Base-by-base conservation (phyloP, 2,329 filamentous ascomycete species). In the Catunica adiposa region DNA sequence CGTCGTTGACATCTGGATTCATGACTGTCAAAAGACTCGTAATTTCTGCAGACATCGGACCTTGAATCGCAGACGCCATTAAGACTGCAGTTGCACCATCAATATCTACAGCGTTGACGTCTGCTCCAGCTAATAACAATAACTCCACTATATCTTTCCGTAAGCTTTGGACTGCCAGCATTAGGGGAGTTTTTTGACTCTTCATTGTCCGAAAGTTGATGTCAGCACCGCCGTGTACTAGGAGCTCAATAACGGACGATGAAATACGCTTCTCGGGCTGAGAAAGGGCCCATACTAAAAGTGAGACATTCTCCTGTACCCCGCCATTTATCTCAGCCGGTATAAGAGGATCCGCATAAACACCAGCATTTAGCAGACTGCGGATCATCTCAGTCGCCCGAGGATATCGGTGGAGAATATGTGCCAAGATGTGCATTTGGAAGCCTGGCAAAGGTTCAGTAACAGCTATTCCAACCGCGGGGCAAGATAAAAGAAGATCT, bases 191-290 rank as follows among this genome's bases (percentile, higher is more conserved):
- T 1, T 71, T 71, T 26, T 73, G 73, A 20, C 31, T 14, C 22
- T 29, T 17, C 14, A 53, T 40, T 15, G 57, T 54, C 60, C 76
- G 71, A 25, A 75, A 73, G 62, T 80, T 79, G 59, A 79, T 71
- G 51, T 79, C 80, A 54, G 77, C 79, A 51, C 73, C 62, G 59
- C 71, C 63, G 62, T 70, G 67, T n/a, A 84, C 66, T 20, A 84
- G 67, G 51, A 78, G 65, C 59, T 76, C 70, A 56, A 85, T 75
- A 46, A 83, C 67, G 3, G 69, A 64, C 34, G 75, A 78, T 64
- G 78, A 81, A 53, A 83, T 71, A 59, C 73, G 74, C 64, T 83
- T 83, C 60, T 82, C 77, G 0, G 78, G 77, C 59, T 83, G 79
- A 5, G 77, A 66, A 53, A 84, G 69, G 0, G 78, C 73, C 80